phyloP scores from a whole-genome alignment of 352 stramenopile genomes.

The Pythium aphanidermatum region DNA sequence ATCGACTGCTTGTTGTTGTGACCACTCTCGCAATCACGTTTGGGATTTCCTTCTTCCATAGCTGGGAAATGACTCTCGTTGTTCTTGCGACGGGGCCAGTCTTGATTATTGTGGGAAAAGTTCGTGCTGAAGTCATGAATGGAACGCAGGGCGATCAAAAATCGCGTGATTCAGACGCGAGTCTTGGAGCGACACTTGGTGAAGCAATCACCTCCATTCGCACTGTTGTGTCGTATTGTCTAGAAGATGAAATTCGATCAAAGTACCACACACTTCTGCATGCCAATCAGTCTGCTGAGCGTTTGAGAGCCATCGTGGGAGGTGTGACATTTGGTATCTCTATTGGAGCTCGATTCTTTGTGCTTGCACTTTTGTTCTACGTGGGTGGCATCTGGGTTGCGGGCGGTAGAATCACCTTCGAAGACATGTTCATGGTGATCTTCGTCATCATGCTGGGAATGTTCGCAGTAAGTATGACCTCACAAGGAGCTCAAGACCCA shows the following conservation, averaged over 20 bases:
- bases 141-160: conserved; percentile 28
- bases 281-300: conserved; percentile 26
- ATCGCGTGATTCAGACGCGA: conserved; percentile 30
- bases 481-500: conserved; percentile 37
- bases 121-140: conserved; percentile 38
- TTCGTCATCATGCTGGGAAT: conserved; percentile 47
- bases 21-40: conserved; percentile 52
- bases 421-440: conserved; percentile 44
- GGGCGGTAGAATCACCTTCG: conserved; percentile 31
- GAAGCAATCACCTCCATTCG: conserved; percentile 49
- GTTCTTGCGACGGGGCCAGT: conserved; percentile 25
- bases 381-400: conserved; percentile 42
- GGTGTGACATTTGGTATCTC: conserved; percentile 41
- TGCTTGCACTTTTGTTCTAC: conserved; percentile 51
- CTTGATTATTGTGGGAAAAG: no score
- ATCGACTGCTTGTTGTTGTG: conserved; percentile 40
- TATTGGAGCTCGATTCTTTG: conserved; percentile 39
- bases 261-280: conserved; percentile 25
- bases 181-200: conserved; percentile 30
- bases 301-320: conserved; percentile 23
- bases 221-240: conserved; percentile 42
- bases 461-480: conserved; percentile 49
- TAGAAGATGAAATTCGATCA: conserved; percentile 26
- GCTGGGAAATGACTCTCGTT: conserved; percentile 53
- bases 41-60: conserved; percentile 42